Percentiles rank a stretch among this genome's conserved stretches.
These are phyloP conservation scores for Friedmanniomyces simplex DNA, from an alignment of 495 filamentous ascomycete genomes.

Conservation along the genomic window DNA sequence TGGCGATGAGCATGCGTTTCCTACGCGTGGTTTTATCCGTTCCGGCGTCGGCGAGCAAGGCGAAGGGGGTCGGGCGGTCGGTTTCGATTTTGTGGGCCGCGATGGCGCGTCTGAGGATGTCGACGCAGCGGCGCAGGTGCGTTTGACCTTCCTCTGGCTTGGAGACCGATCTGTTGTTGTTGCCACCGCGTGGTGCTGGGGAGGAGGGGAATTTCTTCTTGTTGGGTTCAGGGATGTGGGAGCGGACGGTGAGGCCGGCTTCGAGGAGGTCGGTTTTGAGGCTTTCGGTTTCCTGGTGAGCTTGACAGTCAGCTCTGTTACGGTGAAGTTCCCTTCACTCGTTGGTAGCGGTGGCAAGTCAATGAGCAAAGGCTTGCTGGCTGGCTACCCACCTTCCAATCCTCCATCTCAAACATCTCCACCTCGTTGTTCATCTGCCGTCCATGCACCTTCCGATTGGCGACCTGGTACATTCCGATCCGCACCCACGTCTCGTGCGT, in stretches of 20 bases:
- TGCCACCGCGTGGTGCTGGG: no score
- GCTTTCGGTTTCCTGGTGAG: background rate
- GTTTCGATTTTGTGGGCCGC: background rate
- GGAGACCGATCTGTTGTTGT: no score
- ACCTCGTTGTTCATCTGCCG: slow-evolving; percentile 3
- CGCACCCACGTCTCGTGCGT: background rate
- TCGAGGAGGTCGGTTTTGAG: background rate
- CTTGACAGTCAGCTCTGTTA: background rate
- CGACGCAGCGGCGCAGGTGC: background rate
- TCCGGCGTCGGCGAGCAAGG: background rate
- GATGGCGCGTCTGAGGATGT: background rate
- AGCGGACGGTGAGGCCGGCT: slow-evolving; percentile 1
- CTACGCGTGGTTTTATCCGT: background rate
- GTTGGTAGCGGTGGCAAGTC: no score
- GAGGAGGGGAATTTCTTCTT: no score
- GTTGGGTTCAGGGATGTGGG: background rate
- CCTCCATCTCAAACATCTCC: slow-evolving; percentile 5
- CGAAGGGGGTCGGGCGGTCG: background rate
- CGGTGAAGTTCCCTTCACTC: no score
- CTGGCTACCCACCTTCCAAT: background rate
- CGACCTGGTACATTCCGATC: background rate
- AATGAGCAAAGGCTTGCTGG: background rate
- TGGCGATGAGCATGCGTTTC: background rate
- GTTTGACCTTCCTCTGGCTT: no score
- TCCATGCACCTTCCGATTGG: background rate